A percentile compares a stretch with the other conserved stretches of the same genome.
Conservation (phyloP, 2,329 filamentous ascomycete species). For the Aspergillus melleus region DNA sequence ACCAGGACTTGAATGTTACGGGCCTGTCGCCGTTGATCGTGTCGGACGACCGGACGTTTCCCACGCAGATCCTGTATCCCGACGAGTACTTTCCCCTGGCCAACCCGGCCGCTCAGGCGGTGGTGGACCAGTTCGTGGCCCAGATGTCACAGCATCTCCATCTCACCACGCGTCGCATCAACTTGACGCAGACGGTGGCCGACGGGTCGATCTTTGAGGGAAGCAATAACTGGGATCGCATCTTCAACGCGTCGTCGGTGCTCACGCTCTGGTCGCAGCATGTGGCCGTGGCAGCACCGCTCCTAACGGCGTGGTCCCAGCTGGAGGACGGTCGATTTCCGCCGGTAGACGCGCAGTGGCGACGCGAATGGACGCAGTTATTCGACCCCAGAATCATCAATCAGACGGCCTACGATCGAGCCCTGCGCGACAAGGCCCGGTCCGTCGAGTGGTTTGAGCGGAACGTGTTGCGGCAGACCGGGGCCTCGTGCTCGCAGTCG, state of each 20-base stretch:
- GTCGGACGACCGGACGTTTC: slow-evolving; percentile 9
- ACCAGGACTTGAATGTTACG: slow-evolving; percentile 9
- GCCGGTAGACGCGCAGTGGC: slow-evolving; percentile 8
- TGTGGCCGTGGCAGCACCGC: slow-evolving; percentile 3
- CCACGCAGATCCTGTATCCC: slow-evolving; percentile 16
- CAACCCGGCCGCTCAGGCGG: slow-evolving; percentile 19
- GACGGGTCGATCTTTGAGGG: slow-evolving; percentile 7
- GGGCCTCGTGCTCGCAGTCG: slow-evolving; percentile 26
- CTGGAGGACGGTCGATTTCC: slow-evolving; percentile 10
- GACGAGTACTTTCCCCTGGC: slow-evolving; percentile 21
- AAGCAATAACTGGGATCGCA: slow-evolving; percentile 1
- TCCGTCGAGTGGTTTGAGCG: slow-evolving; percentile 27
- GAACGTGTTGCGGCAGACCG: slow-evolving; percentile 20
- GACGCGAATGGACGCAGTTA: slow-evolving; percentile 1
- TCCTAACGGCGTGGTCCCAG: slow-evolving; percentile 6
- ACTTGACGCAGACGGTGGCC: slow-evolving; percentile 16
- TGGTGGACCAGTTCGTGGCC: slow-evolving; percentile 5
- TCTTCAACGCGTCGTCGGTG: slow-evolving; percentile 1
- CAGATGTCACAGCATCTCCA: slow-evolving; percentile 19
- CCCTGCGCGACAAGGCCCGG: not conserved
- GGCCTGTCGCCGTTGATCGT: slow-evolving; percentile 3
- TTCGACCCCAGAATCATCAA: slow-evolving; percentile 6
- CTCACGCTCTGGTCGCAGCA: slow-evolving; percentile 10
- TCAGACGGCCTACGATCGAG: slow-evolving; percentile 2
- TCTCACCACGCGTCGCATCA: slow-evolving; percentile 27